Evolutionary conservation across 1,139 yeast species (phyloP).

Genomic region (Kurtzmaniella quercitrusa): DNA sequence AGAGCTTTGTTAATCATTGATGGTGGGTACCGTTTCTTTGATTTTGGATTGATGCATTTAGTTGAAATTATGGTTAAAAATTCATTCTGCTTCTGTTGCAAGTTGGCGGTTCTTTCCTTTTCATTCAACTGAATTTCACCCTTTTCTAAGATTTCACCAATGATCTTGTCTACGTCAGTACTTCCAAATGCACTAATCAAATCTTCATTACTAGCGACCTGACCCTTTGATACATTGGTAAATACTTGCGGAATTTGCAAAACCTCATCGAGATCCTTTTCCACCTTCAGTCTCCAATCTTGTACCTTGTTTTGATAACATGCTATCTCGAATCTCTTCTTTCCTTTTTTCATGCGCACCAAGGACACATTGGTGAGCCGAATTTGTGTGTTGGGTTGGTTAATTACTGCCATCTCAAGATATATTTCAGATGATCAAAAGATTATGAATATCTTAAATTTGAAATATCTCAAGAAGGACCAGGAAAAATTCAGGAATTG

Average conservation of each 20-base stretch:
- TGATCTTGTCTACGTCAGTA: slow-evolving; percentile 68
- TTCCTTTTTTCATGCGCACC: slow-evolving; percentile 86
- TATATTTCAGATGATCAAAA: too few species aligned
- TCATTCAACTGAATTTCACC: slow-evolving; percentile 96
- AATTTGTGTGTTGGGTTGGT: slow-evolving; percentile 87
- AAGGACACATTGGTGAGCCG: slow-evolving; percentile 90
- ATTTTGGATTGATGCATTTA: slow-evolving; percentile 85
- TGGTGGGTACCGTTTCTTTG: slow-evolving; percentile 90
- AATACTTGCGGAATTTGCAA: slow-evolving; percentile 95
- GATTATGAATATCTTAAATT: too few species aligned
- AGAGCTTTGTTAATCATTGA: slow-evolving; percentile 89
- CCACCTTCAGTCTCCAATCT: slow-evolving; percentile 86
- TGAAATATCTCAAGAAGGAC: too few species aligned
- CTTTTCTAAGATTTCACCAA: slow-evolving; percentile 74
- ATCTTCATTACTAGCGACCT: slow-evolving; percentile 87
- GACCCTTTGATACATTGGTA: slow-evolving; percentile 89
- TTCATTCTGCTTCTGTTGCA: slow-evolving; percentile 76
- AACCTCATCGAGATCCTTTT: slow-evolving; percentile 93
- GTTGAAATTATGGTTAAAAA: slow-evolving; percentile 80
- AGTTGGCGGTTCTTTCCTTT: slow-evolving; percentile 79
- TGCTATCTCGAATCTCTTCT: slow-evolving; percentile 89
- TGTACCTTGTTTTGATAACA: slow-evolving; percentile 97
- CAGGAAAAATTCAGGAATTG: too few species aligned
- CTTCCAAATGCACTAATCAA: slow-evolving; percentile 70
- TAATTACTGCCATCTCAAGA: slow-evolving; percentile 56